Base-by-base conservation (phyloP, 164 flowering plant species). In the Nymphaea colorata region DNA sequence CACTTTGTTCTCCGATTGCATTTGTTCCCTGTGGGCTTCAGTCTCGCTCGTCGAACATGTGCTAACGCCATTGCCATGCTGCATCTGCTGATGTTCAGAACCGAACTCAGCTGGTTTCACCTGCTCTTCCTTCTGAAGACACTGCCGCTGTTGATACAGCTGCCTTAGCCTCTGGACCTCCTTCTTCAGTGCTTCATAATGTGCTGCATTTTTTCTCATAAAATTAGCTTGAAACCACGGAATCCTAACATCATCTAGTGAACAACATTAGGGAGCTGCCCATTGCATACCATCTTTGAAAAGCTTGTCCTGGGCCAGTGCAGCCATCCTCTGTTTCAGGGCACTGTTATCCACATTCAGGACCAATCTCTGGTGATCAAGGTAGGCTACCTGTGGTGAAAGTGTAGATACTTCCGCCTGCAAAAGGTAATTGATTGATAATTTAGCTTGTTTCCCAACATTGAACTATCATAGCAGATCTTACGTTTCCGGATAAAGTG, bases 141-240 rank as follows among this genome's bases (percentile, higher is more conserved):
- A 84, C 62, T 88, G 94, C 44, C 84, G 86, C 16, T 84, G 85
- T 36, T 83, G 83, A 73, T 84, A 87, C 4, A 88, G 79, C 73
- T 83, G 86, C 72, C 89, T 81, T 44, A 90, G 67, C 67, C 96
- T 84, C 78, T 88, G 90, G 77, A 88, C 86, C 76, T 90, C 96
- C 75, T 80, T 88, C 80, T 79, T 90, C 72, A 90, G 69, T 65
- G 91, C 94, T 64, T 88, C 94, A 79, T 85, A 88, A 64, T 90
- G 91, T 59, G 96, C 96, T 90, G 86, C 82, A 69, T 8, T 51
- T 15, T 8, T 51, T 15, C 8, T 10, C 14, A 51, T 8, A 51
- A 51, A 51, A 51, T 51, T 8, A 51, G 57, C 8, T 15, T 14
- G 14, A 51, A 51, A 51, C 14, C 57, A 3, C 67, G 0, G 47